A percentile compares a stretch with the other conserved stretches of the same genome.
These are phyloP conservation scores for Xanthoconium stramineum DNA, from an alignment of 768 basidiomycete genomes.

Conservation along the genomic window DNA sequence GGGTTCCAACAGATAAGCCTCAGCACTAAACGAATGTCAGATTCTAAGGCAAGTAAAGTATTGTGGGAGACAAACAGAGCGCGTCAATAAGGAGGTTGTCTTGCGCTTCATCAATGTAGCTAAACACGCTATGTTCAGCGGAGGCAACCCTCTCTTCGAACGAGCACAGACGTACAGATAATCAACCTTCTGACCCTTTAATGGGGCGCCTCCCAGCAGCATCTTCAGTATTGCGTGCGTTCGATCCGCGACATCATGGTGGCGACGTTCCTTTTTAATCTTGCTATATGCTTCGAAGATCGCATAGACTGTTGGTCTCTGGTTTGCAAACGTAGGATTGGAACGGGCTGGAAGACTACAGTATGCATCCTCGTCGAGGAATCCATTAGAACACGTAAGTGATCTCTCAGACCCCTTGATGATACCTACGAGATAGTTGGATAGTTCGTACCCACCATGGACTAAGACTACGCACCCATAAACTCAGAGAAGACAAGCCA, in stretches of 20 bases:
- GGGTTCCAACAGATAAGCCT: constrained; percentile 58
- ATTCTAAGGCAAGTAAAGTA: not conserved
- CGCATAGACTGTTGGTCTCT: constrained; percentile 46
- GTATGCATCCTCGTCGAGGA: constrained; percentile 47
- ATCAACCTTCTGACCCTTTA: constrained; percentile 47
- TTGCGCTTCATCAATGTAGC: constrained; percentile 74
- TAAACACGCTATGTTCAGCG: not conserved
- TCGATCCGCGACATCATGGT: constrained; percentile 62
- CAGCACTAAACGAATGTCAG: constrained; percentile 44
- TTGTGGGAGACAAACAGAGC: constrained; percentile 39
- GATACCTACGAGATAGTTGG: constrained; percentile 37
- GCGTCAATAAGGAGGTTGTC: constrained; percentile 69
- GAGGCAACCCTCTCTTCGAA: too few relatives aligned
- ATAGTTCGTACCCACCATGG: not conserved
- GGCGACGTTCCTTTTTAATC: constrained; percentile 40
- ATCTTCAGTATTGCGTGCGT: constrained; percentile 49
- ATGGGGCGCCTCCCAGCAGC: constrained; percentile 23
- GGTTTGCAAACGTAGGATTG: constrained; percentile 52
- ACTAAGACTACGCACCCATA: constrained; percentile 41
- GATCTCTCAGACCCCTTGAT: constrained; percentile 68
- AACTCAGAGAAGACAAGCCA: constrained; percentile 63
- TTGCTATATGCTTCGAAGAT: constrained; percentile 53
- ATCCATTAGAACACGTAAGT: constrained; percentile 31
- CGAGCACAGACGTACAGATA: constrained; percentile 43
- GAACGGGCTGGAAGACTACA: constrained; percentile 46